These are phyloP conservation scores for Rhodotorula paludigena DNA, from an alignment of 768 basidiomycete genomes.

Conservation along the genomic window DNA sequence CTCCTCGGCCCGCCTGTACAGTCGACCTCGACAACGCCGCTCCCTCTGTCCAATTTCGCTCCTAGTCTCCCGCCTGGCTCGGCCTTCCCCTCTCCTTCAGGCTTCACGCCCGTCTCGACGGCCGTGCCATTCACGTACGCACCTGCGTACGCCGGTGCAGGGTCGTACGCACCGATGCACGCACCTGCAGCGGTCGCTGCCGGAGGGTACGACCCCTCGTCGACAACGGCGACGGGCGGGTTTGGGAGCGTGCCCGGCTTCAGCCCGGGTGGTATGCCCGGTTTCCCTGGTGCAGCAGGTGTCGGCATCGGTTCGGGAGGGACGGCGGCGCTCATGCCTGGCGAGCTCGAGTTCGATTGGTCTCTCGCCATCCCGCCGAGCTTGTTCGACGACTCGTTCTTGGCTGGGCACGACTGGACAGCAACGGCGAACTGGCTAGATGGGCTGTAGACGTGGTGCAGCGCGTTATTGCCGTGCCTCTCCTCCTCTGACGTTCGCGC, in stretches of 20 bases:
- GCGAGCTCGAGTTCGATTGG: slow-evolving; percentile 19
- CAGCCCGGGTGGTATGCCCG: too few relatives aligned
- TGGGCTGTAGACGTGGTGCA: background rate
- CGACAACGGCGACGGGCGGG: too few relatives aligned
- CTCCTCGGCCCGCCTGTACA: slow-evolving; percentile 1
- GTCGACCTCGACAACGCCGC: background rate
- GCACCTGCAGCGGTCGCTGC: too few relatives aligned
- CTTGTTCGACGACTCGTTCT: slow-evolving; percentile 12
- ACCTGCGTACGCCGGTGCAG: too few relatives aligned
- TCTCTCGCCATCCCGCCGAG: background rate
- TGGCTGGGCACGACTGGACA: slow-evolving; percentile 11
- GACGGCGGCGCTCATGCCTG: slow-evolving; percentile 13
- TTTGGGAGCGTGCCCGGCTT: too few relatives aligned
- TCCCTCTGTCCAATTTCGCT: background rate
- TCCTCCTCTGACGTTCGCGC: too few relatives aligned
- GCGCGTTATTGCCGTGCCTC: too few relatives aligned
- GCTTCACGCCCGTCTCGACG: too few relatives aligned
- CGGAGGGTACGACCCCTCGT: too few relatives aligned
- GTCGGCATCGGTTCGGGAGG: background rate
- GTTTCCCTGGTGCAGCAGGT: too few relatives aligned
- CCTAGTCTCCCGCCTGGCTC: background rate
- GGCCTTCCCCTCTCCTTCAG: background rate
- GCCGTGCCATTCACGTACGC: too few relatives aligned
- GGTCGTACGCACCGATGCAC: too few relatives aligned
- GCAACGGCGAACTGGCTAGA: slow-evolving; percentile 2